A percentile compares a stretch with the other conserved stretches of the same genome.
Conservation (phyloP, 257 asterid species). For the Sherardia arvensis region DNA sequence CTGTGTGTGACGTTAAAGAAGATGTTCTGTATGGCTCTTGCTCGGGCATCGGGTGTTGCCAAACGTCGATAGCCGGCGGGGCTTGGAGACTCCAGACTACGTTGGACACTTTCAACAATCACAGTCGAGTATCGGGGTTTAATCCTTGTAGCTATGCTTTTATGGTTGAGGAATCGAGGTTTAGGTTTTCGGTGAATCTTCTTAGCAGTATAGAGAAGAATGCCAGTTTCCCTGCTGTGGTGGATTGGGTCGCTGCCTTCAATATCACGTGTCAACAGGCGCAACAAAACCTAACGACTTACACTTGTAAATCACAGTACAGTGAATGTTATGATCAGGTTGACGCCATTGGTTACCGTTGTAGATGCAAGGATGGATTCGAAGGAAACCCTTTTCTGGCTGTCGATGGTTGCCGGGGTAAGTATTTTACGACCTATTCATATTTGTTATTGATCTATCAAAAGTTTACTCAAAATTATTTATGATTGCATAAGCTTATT, state of each 20-base stretch:
- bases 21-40: constrained; percentile 17
- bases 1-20: constrained; percentile 5
- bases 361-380: constrained; percentile 25
- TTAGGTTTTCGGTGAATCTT: neutral
- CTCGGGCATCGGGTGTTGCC: constrained; percentile 2
- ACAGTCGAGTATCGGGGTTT: neutral
- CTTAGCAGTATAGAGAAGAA: neutral
- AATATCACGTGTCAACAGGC: neutral
- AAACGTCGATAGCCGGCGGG: neutral
- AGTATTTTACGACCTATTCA: too few relatives aligned
- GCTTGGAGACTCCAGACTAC: neutral
- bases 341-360: constrained; percentile 26
- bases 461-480: too few relatives aligned
- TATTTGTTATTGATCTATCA: too few relatives aligned
- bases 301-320: neutral
- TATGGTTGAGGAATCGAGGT: neutral
- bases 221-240: neutral
- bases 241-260: neutral
- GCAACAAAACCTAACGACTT: neutral
- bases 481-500: too few relatives aligned
- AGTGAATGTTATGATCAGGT: constrained; percentile 3
- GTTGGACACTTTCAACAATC: neutral
- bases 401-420: constrained; percentile 33
- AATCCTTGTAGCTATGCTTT: constrained; percentile 2
- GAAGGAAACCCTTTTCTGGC: constrained; percentile 9